phyloP scores from a whole-genome alignment of 345 rosid species.

The Linum trigynum region DNA sequence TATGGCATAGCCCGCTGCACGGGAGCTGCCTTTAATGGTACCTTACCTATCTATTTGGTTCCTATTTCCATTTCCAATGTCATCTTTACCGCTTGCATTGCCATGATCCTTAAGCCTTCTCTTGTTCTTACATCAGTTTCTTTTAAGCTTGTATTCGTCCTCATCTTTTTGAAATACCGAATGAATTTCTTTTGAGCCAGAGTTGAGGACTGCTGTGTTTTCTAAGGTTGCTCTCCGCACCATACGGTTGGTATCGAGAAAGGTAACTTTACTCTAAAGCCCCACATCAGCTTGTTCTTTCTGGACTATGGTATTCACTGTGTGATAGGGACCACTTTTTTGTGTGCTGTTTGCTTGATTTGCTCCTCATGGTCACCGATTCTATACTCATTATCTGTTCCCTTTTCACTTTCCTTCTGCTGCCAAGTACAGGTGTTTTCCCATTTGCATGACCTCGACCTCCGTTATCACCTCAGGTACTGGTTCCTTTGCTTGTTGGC shows the following conservation, averaged over 20 bases:
- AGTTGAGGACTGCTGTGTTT: slow-evolving; percentile 88
- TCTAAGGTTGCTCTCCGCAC: slow-evolving; percentile 89
- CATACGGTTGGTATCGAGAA: slow-evolving; percentile 81
- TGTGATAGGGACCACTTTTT: not conserved
- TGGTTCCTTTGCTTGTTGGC: not conserved
- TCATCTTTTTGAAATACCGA: not conserved
- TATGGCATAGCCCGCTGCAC: slow-evolving; percentile 86
- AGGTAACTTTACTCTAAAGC: slow-evolving; percentile 33
- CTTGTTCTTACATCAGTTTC: not conserved
- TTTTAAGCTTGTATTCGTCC: not conserved
- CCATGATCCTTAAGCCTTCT: not conserved
- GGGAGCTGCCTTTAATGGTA: slow-evolving; percentile 89
- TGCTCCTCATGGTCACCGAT: slow-evolving; percentile 1
- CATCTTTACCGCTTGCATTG: not conserved
- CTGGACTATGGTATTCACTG: not conserved
- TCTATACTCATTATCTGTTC: not conserved
- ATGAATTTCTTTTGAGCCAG: slow-evolving; percentile 33
- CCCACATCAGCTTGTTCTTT: slow-evolving; percentile 7
- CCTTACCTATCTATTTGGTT: not conserved
- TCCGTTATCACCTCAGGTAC: slow-evolving; percentile 85
- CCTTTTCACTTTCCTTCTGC: not conserved
- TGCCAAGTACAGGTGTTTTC: slow-evolving; percentile 60
- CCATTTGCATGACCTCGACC: slow-evolving; percentile 90
- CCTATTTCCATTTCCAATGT: not conserved
- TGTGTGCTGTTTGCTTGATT: not conserved